A percentile compares a stretch with the other conserved stretches of the same genome.
Conservation (phyloP, 2,329 filamentous ascomycete species). For the Geosmithia putterillii region DNA sequence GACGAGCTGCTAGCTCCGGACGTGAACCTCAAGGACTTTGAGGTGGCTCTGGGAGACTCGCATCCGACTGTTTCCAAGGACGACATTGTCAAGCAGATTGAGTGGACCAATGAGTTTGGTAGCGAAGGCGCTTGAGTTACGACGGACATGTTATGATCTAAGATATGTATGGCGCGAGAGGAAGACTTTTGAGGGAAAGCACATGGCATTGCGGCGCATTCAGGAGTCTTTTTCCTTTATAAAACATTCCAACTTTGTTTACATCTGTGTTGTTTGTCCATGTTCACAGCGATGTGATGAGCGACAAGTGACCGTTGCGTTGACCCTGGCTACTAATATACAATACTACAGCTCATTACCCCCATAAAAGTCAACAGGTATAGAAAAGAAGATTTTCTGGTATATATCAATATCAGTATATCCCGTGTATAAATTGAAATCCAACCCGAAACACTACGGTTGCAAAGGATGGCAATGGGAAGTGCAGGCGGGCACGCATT, state of each 20-base stretch:
- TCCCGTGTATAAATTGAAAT: too few species aligned
- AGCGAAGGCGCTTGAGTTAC: slow-evolving; percentile 57
- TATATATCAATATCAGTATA: too few species aligned
- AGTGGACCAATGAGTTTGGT: slow-evolving; percentile 95
- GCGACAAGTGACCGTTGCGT: too few species aligned
- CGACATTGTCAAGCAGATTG: slow-evolving; percentile 71
- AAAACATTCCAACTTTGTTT: background rate
- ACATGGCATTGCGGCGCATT: slow-evolving; percentile 15
- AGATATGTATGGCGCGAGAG: background rate
- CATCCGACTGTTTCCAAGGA: slow-evolving; percentile 82
- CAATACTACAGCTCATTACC: too few species aligned
- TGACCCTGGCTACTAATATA: too few species aligned
- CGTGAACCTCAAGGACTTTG: slow-evolving; percentile 81
- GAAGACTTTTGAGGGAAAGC: background rate
- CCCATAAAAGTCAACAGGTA: too few species aligned
- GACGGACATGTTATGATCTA: background rate
- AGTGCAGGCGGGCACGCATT: too few species aligned
- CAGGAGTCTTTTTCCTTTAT: slow-evolving; percentile 11
- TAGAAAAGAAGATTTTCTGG: too few species aligned
- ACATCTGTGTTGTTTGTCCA: background rate
- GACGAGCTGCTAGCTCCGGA: slow-evolving; percentile 79
- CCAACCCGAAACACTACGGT: too few species aligned
- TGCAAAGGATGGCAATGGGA: too few species aligned
- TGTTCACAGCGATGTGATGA: too few species aligned
- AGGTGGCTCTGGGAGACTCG: slow-evolving; percentile 79